Conservation (phyloP, 306 rosid genomes). For the Cicer bijugum region DNA sequence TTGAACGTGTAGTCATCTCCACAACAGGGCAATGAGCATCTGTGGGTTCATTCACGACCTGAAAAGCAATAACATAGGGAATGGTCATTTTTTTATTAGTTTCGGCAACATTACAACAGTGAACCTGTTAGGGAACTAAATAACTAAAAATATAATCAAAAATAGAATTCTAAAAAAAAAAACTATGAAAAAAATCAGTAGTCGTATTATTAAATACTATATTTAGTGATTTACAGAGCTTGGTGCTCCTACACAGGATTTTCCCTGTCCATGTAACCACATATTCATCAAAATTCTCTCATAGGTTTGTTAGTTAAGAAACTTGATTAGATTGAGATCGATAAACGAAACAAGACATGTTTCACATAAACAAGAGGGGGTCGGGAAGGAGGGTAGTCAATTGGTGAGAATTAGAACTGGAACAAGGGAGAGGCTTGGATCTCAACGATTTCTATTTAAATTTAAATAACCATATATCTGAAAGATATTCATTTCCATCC, state of each 20-base stretch:
- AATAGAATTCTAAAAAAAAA: not conserved
- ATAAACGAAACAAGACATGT: not conserved
- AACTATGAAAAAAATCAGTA: not conserved
- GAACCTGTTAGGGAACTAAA: slow-evolving; percentile 10
- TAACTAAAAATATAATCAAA: slow-evolving; percentile 1
- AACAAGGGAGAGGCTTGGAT: not conserved
- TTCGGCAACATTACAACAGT: slow-evolving; percentile 27
- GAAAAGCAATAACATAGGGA: slow-evolving; percentile 45
- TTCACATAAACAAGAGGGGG: not conserved
- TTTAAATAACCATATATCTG: no score
- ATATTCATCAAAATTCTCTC: not conserved
- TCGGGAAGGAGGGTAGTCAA: not conserved
- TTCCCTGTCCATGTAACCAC: not conserved
- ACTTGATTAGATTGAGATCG: not conserved
- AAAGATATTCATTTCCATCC: no score
- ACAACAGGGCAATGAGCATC: slow-evolving; percentile 88
- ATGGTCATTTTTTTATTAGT: slow-evolving; percentile 23
- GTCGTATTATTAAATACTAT: not conserved
- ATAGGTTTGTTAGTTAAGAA: not conserved
- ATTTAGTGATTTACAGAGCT: slow-evolving; percentile 16
- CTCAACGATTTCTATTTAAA: no score
- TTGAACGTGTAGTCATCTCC: slow-evolving; percentile 96
- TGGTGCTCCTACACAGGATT: not conserved
- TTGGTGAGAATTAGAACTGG: not conserved
- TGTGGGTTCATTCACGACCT: slow-evolving; percentile 92